Evolutionary conservation across 306 rosid genomes (phyloP), one percentile per base, ranked within the genome.

Genomic region (Dryas alaskensis): DNA sequence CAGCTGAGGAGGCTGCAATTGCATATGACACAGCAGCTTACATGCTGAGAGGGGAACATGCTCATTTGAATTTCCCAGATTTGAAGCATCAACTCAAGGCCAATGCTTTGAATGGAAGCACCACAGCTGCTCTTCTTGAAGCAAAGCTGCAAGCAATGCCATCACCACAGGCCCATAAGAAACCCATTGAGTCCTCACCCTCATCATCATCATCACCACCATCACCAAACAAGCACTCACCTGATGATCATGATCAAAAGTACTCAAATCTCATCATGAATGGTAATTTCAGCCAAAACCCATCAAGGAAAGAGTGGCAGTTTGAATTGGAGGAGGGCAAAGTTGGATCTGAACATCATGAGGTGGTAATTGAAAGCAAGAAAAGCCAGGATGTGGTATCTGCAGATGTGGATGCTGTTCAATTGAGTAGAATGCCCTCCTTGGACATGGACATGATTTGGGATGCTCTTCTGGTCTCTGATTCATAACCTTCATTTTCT

Each of bases 21-120:
- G 98, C 98, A 5, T 93, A 93, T 69, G 98, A 93, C 78, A 93
- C 97, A 14, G 98, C 98, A 3, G 97, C 98, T 65, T 93, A 89
- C 64, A 87, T 91, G 59, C 81, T 93, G 4, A 84, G 98, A 2
- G 97, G 98, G 3, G 98, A 93, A 4, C 84, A 75, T 63, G 96
- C 98, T 25, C 93, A 91, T 73, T 55, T 93, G 81, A 93, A 93
- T 31, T 91, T 93, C 52, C 98, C 98, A 27, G 87, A 91, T 67
- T 70, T 81, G 11, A 91, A 91, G 81, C 86, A 88, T 82, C 89
- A 83, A 17, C 89, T 88, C 45, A 81, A 81, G 59, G 84, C 89
- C 55, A 91, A 85, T 75, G 84, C 96, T 19, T 72, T 88, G 65
- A 86, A 85, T 73, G 92, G 93, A 61, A 22, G 22, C 22, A 78